Base-by-base conservation (phyloP, 148 eudicot genomes). In the Arctostaphylos glauca region DNA sequence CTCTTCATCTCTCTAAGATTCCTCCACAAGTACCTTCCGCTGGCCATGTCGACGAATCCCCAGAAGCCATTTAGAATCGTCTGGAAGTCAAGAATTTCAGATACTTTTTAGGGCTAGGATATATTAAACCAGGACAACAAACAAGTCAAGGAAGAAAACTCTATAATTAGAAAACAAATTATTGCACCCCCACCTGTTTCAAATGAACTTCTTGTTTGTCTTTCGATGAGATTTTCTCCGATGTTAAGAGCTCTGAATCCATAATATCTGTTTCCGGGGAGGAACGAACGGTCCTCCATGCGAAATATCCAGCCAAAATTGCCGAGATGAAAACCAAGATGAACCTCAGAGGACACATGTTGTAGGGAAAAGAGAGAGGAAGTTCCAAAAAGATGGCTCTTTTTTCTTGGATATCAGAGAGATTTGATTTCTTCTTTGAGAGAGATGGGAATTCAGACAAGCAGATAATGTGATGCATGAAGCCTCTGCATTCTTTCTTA, bases 1-100 rank as follows among this genome's bases (percentile, higher is more conserved):
- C 49, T 84, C 78, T 84, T 91, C 91, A 88, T 78, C 84, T 80
- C 87, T 82, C 84, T 89, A 52, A 86, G 83, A 86, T 91, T 91
- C 84, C 91, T 86, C 97, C 95, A 93, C 87, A 93, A 76, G 77
- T 93, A 93, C 66, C 86, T 89, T 21, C 97, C 95, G 77, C 91
- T 93, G 46, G 97, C 97, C 97, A 93, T 93, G 82, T 92, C 95
- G 38, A 91, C 89, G 71, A 92, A 92, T 53, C 84, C 88, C 94
- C 91, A 93, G 81, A 93, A 91, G 31, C 89, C 90, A 54, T 89
- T 88, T 83, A 86, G 88, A 75, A 88, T 83, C 72, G 38, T 82
- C 97, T 91, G 87, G 9, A 84, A 66, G 60, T n/a, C 48, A 43
- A 44, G 9, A 60, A 44, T 2, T 79, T 44, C 46, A 79, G 7